These are phyloP conservation scores for Neurospora crassa DNA, from an alignment of 2,329 filamentous ascomycete species.

Conservation along the genomic window DNA sequence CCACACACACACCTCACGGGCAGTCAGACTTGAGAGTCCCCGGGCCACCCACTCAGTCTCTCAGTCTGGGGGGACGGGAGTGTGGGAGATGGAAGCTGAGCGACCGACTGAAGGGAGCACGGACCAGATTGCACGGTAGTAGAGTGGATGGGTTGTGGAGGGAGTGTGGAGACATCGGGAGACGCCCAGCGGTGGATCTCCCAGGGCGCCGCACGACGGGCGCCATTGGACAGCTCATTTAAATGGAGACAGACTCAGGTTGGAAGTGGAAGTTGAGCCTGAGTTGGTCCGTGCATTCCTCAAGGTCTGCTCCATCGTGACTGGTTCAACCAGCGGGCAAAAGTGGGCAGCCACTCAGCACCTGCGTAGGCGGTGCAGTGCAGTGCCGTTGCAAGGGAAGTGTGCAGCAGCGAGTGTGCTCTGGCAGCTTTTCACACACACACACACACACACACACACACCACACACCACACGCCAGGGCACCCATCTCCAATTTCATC, in stretches of 20 bases:
- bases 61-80: conserved; percentile 8
- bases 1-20: too few species aligned
- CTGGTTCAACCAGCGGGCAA: neutral
- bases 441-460: too few species aligned
- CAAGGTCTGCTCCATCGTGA: neutral
- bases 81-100: conserved; percentile 17
- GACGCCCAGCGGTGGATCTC: conserved; percentile 3
- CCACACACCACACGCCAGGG: neutral
- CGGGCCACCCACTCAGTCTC: too few species aligned
- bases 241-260: neutral
- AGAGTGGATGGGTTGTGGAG: neutral
- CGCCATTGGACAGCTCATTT: neutral
- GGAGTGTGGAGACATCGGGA: conserved; percentile 8
- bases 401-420: neutral
- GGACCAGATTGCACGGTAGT: neutral
- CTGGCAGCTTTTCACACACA: neutral
- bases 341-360: conserved; percentile 1
- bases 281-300: neutral
- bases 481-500: neutral
- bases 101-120: conserved; percentile 7
- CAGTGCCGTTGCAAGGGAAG: neutral
- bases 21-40: too few species aligned
- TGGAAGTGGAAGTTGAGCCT: too few species aligned
- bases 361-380: neutral
- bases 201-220: neutral